Evolutionary conservation across 2,329 filamentous ascomycete species (phyloP).

Genomic region (Myriosclerotinia scirpicola): DNA sequence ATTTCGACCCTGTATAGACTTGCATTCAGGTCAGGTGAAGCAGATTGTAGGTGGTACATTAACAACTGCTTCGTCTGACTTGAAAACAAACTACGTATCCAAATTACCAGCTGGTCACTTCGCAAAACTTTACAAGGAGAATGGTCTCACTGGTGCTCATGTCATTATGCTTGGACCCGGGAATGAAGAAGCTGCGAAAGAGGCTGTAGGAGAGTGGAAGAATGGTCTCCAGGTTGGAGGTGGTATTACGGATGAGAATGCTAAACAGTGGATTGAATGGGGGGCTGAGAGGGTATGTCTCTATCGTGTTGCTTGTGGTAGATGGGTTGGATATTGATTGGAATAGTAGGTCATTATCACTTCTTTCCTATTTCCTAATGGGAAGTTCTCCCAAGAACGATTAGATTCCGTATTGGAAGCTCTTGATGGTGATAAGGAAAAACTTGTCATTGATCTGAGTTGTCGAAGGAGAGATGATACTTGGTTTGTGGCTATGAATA

Average conservation of each 20-base stretch:
- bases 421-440: conserved; percentile 71
- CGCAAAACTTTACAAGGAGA: conserved; percentile 75
- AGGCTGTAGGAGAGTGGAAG: conserved; percentile 78
- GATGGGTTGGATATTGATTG: conserved; percentile 27
- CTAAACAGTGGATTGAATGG: conserved; percentile 77
- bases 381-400: conserved; percentile 74
- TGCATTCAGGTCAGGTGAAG: conserved; percentile 96
- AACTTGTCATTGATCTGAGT: conserved; percentile 92
- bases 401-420: conserved; percentile 72
- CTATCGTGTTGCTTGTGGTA: conserved; percentile 2
- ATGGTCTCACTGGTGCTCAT: conserved; percentile 75
- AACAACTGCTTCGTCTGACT: conserved; percentile 60
- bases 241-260: conserved; percentile 87
- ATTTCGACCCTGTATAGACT: conserved; percentile 94
- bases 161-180: conserved; percentile 95
- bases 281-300: conserved; percentile 80
- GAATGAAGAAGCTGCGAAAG: conserved; percentile 76
- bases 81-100: conserved; percentile 93
- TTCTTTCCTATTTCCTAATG: conserved; percentile 86
- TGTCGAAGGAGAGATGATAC: conserved; percentile 71
- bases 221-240: conserved; percentile 84
- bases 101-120: conserved; percentile 79
- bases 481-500: conserved; percentile 99
- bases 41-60: conserved; percentile 97
- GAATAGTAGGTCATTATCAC: conserved; percentile 85